Percentiles rank a stretch among this genome's conserved stretches.
Evolutionary conservation across 2,329 filamentous ascomycete species (phyloP).

Genomic region (Aspergillus fructus): DNA sequence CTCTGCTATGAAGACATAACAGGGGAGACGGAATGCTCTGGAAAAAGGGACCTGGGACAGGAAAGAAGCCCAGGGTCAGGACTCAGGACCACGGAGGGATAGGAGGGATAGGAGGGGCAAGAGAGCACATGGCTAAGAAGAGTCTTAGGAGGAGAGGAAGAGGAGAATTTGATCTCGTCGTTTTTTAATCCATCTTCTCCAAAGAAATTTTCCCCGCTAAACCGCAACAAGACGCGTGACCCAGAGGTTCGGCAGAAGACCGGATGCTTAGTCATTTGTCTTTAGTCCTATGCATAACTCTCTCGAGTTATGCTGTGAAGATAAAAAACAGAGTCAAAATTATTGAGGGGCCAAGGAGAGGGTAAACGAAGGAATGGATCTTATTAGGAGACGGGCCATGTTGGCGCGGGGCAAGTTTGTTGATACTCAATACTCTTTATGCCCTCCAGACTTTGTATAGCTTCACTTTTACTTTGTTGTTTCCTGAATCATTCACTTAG

Average conservation of each 20-base stretch:
- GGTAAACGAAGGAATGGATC: neutral
- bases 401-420: no score
- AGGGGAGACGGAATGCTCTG: conserved; percentile 10
- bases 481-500: neutral
- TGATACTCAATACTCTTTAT: no score
- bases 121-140: conserved; percentile 25
- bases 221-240: conserved; percentile 13
- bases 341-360: neutral
- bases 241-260: conserved; percentile 3
- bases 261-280: conserved; percentile 3
- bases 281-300: neutral
- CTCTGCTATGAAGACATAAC: conserved; percentile 23
- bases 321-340: no score
- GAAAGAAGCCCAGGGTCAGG: conserved; percentile 14
- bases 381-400: no score
- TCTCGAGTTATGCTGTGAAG: no score
- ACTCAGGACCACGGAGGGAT: conserved; percentile 26
- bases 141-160: conserved; percentile 20
- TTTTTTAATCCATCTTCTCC: conserved; percentile 18
- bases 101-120: conserved; percentile 20
- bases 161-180: conserved; percentile 13
- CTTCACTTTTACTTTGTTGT: neutral
- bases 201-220: conserved; percentile 22
- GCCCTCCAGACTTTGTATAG: neutral
- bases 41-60: conserved; percentile 10